Conservation (phyloP, 2,329 filamentous ascomycete genomes). For the Gyromitra esculenta region DNA sequence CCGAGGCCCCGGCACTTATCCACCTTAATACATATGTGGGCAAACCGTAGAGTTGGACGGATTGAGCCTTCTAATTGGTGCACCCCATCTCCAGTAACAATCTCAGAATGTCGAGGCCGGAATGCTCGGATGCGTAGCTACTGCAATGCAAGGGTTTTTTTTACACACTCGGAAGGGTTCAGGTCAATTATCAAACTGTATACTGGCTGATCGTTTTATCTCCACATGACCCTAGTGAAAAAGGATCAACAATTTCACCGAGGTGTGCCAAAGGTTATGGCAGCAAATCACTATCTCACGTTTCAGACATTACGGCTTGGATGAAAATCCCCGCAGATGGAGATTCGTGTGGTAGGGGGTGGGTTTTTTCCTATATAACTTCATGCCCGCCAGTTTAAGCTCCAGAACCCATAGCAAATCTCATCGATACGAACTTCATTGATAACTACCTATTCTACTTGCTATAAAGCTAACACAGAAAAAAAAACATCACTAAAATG, state of each 20-base stretch:
- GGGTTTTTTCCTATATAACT: constrained; percentile 34
- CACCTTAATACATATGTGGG: neutral
- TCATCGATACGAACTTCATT: constrained; percentile 18
- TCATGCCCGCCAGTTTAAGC: neutral
- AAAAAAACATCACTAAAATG: constrained; percentile 22
- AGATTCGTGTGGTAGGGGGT: constrained; percentile 1
- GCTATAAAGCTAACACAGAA: constrained; percentile 10
- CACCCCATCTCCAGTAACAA: neutral
- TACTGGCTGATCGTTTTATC: neutral
- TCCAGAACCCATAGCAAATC: neutral
- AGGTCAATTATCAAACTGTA: neutral
- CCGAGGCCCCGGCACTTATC: constrained; percentile 4
- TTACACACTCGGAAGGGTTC: neutral
- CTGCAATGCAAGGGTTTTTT: neutral
- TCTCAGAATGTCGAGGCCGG: neutral
- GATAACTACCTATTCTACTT: constrained; percentile 1
- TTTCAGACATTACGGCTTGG: constrained; percentile 3
- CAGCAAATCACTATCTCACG: neutral
- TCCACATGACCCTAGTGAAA: neutral
- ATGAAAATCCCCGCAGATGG: neutral
- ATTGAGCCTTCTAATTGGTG: neutral
- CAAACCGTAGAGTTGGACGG: constrained; percentile 5
- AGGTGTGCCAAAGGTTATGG: constrained; percentile 2
- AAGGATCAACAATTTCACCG: constrained; percentile 19
- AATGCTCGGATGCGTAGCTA: constrained; percentile 8